Evolutionary conservation across 2,329 filamentous ascomycete genomes (phyloP).

Genomic region (Trichoderma breve): DNA sequence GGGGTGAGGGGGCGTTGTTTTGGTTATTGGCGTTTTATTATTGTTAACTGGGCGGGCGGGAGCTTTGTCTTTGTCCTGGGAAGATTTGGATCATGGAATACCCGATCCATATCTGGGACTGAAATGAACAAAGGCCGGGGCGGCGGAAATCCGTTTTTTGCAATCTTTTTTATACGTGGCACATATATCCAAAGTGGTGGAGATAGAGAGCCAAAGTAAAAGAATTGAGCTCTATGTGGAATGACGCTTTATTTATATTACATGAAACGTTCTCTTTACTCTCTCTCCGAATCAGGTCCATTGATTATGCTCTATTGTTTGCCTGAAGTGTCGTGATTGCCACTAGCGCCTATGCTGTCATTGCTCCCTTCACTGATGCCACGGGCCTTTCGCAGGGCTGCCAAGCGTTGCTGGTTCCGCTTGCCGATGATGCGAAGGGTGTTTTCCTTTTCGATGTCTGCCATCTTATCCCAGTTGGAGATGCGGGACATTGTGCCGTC

Average conservation of each 20-base stretch:
- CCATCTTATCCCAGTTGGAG: slow-evolving; percentile 71
- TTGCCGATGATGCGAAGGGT: slow-evolving; percentile 66
- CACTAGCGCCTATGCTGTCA: slow-evolving; percentile 15
- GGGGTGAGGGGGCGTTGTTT: slow-evolving; percentile 12
- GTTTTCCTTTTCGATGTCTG: slow-evolving; percentile 62
- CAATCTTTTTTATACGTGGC: background rate
- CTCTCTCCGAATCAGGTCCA: background rate
- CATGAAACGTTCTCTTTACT: background rate
- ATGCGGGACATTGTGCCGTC: slow-evolving; percentile 72
- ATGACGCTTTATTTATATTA: slow-evolving; percentile 17
- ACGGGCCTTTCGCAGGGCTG: slow-evolving; percentile 40
- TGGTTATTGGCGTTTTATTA: slow-evolving; percentile 10
- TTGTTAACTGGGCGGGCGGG: background rate
- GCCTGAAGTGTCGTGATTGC: slow-evolving; percentile 15
- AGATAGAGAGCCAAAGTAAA: slow-evolving; percentile 9
- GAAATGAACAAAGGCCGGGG: slow-evolving; percentile 10
- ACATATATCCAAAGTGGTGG: slow-evolving; percentile 17
- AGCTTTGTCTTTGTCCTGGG: slow-evolving; percentile 8
- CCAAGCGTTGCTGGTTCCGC: slow-evolving; percentile 64
- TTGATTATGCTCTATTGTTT: slow-evolving; percentile 12
- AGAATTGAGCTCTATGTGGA: slow-evolving; percentile 5
- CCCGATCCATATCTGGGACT: slow-evolving; percentile 3
- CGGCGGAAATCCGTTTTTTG: slow-evolving; percentile 4
- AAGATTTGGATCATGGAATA: slow-evolving; percentile 8
- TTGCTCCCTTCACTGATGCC: slow-evolving; percentile 7